Evolutionary conservation across 225 moss, liverwort and hornwort species (phyloP).

Genomic region (Polytrichum formosum): DNA sequence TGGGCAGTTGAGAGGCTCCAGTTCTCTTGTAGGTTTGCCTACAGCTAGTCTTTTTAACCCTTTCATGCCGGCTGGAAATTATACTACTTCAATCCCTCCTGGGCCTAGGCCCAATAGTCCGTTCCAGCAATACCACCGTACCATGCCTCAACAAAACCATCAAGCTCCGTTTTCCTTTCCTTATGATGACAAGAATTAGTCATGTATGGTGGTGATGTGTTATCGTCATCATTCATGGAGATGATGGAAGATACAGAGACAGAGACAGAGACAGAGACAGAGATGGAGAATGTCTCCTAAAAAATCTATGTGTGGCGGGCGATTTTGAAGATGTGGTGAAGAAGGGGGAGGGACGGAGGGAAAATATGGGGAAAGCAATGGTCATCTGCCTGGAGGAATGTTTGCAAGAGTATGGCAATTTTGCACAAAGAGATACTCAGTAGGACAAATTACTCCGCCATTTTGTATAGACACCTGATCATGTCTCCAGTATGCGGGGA

Average conservation of each 20-base stretch:
- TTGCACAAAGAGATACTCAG: not conserved
- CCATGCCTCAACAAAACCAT: not conserved
- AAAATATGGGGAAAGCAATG: too few relatives aligned
- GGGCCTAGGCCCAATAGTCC: conserved; percentile 6
- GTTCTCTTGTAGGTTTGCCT: not conserved
- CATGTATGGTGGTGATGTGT: not conserved
- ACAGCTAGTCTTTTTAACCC: not conserved
- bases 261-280: not conserved
- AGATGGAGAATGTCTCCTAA: not conserved
- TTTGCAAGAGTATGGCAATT: too few relatives aligned
- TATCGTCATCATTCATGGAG: not conserved
- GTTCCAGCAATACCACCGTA: conserved; percentile 4
- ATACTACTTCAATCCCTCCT: conserved; percentile 1
- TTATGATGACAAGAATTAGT: not conserved
- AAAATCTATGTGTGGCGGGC: not conserved
- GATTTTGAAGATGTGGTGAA: not conserved
- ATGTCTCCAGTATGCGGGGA: too few relatives aligned
- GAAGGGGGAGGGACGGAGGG: not conserved
- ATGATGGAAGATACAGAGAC: not conserved
- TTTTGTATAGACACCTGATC: not conserved
- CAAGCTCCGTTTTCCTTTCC: conserved; percentile 2
- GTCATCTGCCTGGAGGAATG: too few relatives aligned
- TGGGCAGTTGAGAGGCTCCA: not conserved
- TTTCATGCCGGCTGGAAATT: not conserved
- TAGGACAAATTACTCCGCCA: not conserved